Percentiles rank a stretch among this genome's conserved stretches.
phyloP scores from a whole-genome alignment of 345 rosid species.

The Corchorus olitorius region DNA sequence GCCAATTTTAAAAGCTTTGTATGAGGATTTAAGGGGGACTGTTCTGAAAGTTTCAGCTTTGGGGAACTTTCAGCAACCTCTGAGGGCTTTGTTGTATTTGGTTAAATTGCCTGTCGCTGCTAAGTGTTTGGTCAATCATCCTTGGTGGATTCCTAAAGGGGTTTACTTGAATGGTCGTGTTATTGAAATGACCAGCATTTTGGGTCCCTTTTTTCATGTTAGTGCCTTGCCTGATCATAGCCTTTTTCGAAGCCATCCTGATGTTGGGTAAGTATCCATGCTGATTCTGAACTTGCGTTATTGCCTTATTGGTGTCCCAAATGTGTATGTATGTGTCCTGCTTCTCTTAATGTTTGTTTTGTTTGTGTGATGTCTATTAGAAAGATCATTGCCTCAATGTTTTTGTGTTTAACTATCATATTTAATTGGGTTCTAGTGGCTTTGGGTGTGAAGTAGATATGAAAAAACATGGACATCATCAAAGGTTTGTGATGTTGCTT shows the following conservation, averaged over 20 bases:
- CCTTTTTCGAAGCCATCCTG: conserved; percentile 90
- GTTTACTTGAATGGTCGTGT: conserved; percentile 87
- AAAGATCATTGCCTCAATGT: not conserved
- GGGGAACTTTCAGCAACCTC: conserved; percentile 88
- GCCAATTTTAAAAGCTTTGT: conserved; percentile 69
- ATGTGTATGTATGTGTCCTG: not conserved
- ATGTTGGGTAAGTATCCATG: conserved; percentile 80
- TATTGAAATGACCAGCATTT: conserved; percentile 93
- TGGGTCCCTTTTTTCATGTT: conserved; percentile 95
- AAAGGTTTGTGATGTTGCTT: not conserved
- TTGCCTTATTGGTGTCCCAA: not conserved
- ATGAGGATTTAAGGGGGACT: conserved; percentile 87
- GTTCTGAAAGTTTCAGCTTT: conserved; percentile 77
- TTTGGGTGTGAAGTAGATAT: not conserved
- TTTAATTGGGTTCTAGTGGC: conserved; percentile 1
- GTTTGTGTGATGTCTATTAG: not conserved
- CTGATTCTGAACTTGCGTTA: not conserved
- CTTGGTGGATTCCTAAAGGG: conserved; percentile 95
- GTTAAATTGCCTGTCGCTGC: conserved; percentile 75
- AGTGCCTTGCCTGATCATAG: conserved; percentile 85
- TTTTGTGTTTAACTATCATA: not conserved
- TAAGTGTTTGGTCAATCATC: conserved; percentile 76
- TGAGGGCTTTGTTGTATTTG: conserved; percentile 77
- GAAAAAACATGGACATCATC: not conserved
- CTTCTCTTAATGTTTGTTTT: not conserved